Base-by-base conservation (phyloP, 2,329 filamentous ascomycete genomes). In the Calonectria pseudoreteaudii region DNA sequence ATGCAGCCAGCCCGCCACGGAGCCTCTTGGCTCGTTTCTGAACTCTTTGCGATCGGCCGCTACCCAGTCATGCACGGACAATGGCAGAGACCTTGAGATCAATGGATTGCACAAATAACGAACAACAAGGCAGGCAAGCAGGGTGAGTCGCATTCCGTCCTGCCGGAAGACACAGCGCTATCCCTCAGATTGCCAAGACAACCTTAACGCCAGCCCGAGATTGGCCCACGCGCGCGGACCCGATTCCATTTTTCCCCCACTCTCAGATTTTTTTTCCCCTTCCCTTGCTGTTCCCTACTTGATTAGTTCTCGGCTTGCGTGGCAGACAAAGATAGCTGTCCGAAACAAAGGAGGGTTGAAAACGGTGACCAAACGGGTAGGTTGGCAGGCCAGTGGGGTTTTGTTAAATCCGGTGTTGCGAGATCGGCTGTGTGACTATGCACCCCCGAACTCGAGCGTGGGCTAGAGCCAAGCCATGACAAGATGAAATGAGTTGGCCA, bases 131-230 rank as follows among this genome's bases (percentile, higher is more conserved):
- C 20, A 47, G 41, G 41, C 41, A 41, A 53, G 67, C 58, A 71
- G 28, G 52, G 56, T 70, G 72, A 52, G 58, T 71, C 41, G 67
- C 75, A 78, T 79, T 74, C 73, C 78, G 36, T 65, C 56, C 68
- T 26, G 60, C 64, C 73, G 72, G 70, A 65, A 72, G 49, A 74
- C 47, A 53, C 26, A 52, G 67, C 70, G 75, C 71, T 73, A 73
- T 66, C 66, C 73, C 67, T 49, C 68, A 66, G 66, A 78, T 76
- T 75, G 73, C 76, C 76, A 79, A 80, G 77, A 74, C 68, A 70
- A 72, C 74, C 58, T 77, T 70, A 70, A 75, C 73, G 71, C 72
- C 73, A 73, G 53, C 67, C 76, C 65, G 53, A 72, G 70, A 72
- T 68, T 70, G 65, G 71, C 44, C 73, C 75, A 75, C 74, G 44